Evolutionary conservation across 139 green algal genomes (phyloP).

Genomic region (Edaphochlamys debaryana): DNA sequence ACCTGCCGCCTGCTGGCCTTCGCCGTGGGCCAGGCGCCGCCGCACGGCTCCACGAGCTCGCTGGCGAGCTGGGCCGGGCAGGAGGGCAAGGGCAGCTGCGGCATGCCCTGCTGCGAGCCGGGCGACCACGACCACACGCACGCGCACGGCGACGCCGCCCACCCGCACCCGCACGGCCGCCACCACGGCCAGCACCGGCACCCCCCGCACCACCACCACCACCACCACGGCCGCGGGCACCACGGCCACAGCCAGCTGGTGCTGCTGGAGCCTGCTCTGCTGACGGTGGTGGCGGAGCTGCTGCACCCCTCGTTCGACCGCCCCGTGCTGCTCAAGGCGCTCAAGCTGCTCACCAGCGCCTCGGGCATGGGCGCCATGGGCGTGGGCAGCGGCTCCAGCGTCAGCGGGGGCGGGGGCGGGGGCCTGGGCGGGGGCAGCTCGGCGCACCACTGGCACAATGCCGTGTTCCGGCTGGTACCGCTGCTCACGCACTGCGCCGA

Average conservation of each 20-base stretch:
- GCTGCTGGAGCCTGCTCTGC: constrained; percentile 43
- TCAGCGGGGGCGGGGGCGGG: too few relatives aligned
- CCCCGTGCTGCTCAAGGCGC: constrained; percentile 26
- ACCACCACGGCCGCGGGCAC: background rate
- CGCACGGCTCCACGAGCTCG: background rate
- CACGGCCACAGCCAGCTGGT: background rate
- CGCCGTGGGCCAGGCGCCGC: too few relatives aligned
- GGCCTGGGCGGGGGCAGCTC: background rate
- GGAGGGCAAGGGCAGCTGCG: background rate
- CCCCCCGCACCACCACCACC: background rate
- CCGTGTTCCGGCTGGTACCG: constrained; percentile 38
- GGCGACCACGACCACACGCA: too few relatives aligned
- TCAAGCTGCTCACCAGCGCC: constrained; percentile 17
- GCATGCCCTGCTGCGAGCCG: background rate
- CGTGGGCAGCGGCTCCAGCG: background rate
- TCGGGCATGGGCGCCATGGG: background rate
- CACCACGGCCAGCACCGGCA: background rate
- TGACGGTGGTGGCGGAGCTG: constrained; percentile 31
- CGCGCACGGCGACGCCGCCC: too few relatives aligned
- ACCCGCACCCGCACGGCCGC: background rate
- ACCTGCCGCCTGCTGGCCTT: constrained; percentile 37
- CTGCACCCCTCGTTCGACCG: constrained; percentile 1
- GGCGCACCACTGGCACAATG: constrained; percentile 26
- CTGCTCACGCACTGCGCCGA: constrained; percentile 41
- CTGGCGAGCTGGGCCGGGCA: too few relatives aligned